These are phyloP conservation scores for Trichocladium uniseriatum DNA, from an alignment of 495 filamentous ascomycete genomes.

Conservation along the genomic window DNA sequence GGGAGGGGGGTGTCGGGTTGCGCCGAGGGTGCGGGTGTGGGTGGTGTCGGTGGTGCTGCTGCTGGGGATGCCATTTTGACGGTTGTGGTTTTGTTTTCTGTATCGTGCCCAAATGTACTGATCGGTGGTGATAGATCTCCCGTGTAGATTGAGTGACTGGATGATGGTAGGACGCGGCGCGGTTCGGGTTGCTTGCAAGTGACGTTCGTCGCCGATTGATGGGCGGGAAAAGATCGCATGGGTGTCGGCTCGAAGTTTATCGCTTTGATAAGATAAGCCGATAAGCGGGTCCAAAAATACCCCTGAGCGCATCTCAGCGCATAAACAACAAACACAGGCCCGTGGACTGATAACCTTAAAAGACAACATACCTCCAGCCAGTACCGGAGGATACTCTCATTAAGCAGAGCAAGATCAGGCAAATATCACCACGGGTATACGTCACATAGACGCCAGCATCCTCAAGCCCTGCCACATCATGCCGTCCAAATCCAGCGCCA, in stretches of 20 bases:
- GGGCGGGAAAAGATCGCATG: not conserved
- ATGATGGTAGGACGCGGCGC: too few species aligned
- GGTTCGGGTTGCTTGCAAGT: not conserved
- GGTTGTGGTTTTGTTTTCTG: not conserved
- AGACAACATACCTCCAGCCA: not conserved
- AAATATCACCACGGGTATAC: not conserved
- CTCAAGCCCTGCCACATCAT: not conserved
- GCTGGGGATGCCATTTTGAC: not conserved
- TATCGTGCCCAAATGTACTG: not conserved
- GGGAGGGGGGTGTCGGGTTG: conserved; percentile 3
- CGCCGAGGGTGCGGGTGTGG: not conserved
- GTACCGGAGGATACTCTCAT: not conserved
- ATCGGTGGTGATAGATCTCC: too few species aligned
- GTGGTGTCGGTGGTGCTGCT: not conserved
- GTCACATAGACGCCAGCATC: not conserved
- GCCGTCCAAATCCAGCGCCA: not conserved
- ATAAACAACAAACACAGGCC: not conserved
- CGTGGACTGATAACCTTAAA: too few species aligned
- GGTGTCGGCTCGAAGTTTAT: not conserved
- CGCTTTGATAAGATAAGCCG: not conserved
- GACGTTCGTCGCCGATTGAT: not conserved
- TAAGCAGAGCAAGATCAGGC: not conserved
- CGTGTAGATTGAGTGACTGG: too few species aligned
- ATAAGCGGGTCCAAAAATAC: not conserved
- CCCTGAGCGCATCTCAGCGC: not conserved